Conservation (phyloP, 2,329 filamentous ascomycete species). For the Setomelanomma holmii region DNA sequence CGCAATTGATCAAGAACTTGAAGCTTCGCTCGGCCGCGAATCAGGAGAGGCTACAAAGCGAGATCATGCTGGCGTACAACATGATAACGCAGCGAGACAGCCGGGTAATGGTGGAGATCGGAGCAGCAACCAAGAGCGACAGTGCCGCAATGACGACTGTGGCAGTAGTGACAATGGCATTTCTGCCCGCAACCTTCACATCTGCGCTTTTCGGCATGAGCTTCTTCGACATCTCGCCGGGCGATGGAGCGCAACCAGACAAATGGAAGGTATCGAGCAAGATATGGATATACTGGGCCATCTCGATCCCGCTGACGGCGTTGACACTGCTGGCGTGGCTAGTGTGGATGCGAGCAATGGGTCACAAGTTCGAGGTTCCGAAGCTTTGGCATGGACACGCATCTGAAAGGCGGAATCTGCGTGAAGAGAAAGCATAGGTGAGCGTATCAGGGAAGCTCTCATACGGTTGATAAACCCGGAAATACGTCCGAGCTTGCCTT, state of each 20-base stretch:
- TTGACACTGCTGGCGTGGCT: slow-evolving; percentile 3
- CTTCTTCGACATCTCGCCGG: slow-evolving; percentile 26
- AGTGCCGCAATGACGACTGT: slow-evolving; percentile 25
- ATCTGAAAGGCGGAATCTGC: no score
- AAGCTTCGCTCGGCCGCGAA: neutral
- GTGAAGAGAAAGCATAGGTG: no score
- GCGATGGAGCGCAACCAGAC: slow-evolving; percentile 6
- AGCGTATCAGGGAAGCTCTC: no score
- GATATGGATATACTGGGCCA: slow-evolving; percentile 28
- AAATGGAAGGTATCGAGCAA: slow-evolving; percentile 23
- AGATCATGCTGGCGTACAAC: slow-evolving; percentile 3
- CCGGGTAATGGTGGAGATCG: slow-evolving; percentile 19
- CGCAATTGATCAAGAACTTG: slow-evolving; percentile 3
- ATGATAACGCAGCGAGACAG: slow-evolving; percentile 27
- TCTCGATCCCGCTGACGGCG: slow-evolving; percentile 23
- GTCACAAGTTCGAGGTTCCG: no score
- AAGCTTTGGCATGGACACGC: no score
- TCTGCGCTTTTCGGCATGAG: slow-evolving; percentile 29
- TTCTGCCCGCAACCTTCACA: slow-evolving; percentile 17
- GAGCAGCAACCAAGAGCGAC: slow-evolving; percentile 19
- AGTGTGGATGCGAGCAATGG: no score
- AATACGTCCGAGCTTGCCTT: no score
- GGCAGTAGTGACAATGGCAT: slow-evolving; percentile 29
- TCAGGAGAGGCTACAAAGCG: no score
- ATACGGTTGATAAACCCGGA: no score